Conservation (phyloP, 805 yeast species). For the Danielia oregonensis region DNA sequence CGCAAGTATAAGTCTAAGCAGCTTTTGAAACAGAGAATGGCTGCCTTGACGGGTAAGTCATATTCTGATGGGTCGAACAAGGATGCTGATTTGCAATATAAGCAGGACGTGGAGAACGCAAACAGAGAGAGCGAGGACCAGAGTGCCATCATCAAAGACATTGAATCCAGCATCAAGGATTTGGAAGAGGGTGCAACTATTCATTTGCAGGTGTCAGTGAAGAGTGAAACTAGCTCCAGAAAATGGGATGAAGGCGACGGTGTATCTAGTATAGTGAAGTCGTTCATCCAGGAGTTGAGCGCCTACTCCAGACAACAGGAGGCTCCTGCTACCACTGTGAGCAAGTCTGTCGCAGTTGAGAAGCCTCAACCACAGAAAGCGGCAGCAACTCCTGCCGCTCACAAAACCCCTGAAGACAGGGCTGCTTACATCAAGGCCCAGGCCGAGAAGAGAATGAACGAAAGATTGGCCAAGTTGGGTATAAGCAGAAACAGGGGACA, state of each 20-base stretch:
- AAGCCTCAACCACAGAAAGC: slow-evolving; percentile 7
- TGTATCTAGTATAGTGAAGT: slow-evolving; percentile 57
- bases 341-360: slow-evolving; percentile 2
- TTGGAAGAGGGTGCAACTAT: slow-evolving; percentile 49
- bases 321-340: not conserved
- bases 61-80: slow-evolving; percentile 46
- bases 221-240: slow-evolving; percentile 49
- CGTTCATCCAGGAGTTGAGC: slow-evolving; percentile 56
- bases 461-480: slow-evolving; percentile 77
- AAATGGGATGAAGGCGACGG: slow-evolving; percentile 85
- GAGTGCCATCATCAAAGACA: slow-evolving; percentile 61
- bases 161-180: slow-evolving; percentile 65
- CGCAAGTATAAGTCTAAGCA: slow-evolving; percentile 80
- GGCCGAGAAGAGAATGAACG: slow-evolving; percentile 73
- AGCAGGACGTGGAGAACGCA: slow-evolving; percentile 49
- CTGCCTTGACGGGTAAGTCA: slow-evolving; percentile 81
- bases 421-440: slow-evolving; percentile 81
- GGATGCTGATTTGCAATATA: slow-evolving; percentile 51
- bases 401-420: slow-evolving; percentile 59
- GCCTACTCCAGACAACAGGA: slow-evolving; percentile 3
- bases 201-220: slow-evolving; percentile 37
- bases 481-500: slow-evolving; percentile 41
- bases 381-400: slow-evolving; percentile 13
- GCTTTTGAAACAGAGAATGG: slow-evolving; percentile 80
- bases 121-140: slow-evolving; percentile 53